phyloP scores from a whole-genome alignment of 345 rosid genomes.

The Salix dunnii region DNA sequence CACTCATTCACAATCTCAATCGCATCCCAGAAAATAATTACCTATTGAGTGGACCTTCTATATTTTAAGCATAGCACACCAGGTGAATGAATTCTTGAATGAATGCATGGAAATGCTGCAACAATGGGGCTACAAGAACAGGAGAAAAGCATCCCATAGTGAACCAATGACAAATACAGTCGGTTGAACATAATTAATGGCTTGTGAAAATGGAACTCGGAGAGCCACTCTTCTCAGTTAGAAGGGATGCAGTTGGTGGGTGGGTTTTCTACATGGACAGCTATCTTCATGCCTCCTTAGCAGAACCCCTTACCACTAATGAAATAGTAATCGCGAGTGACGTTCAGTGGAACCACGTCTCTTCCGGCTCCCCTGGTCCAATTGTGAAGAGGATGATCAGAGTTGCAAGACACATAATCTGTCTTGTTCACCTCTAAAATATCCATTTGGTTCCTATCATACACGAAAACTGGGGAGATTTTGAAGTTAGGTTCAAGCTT shows the following conservation, averaged over 20 bases:
- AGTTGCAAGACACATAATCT: constrained; percentile 58
- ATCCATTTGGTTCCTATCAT: constrained; percentile 79
- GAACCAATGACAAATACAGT: constrained; percentile 45
- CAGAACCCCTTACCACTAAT: constrained; percentile 90
- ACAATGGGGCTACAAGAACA: constrained; percentile 28
- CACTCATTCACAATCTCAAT: too few relatives aligned
- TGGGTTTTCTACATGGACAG: constrained; percentile 52
- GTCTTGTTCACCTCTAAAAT: constrained; percentile 90
- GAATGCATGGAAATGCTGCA: not conserved
- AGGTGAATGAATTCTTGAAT: not conserved
- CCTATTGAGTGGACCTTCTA: not conserved
- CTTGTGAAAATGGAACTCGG: constrained; percentile 27
- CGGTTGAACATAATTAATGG: constrained; percentile 36
- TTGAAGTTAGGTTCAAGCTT: not conserved
- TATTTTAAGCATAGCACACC: not conserved
- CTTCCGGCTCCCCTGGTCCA: constrained; percentile 92
- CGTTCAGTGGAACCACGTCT: constrained; percentile 84
- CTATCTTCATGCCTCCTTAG: constrained; percentile 74
- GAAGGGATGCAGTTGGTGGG: constrained; percentile 60
- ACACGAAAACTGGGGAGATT: constrained; percentile 61
- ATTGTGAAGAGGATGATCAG: constrained; percentile 63
- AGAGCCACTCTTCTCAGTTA: constrained; percentile 30
- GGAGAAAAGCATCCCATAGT: constrained; percentile 48
- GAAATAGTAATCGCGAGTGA: constrained; percentile 63
- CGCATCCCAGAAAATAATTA: not conserved